Conservation (phyloP, 1,284 basidiomycete species). For the Austroboletus niveus region DNA sequence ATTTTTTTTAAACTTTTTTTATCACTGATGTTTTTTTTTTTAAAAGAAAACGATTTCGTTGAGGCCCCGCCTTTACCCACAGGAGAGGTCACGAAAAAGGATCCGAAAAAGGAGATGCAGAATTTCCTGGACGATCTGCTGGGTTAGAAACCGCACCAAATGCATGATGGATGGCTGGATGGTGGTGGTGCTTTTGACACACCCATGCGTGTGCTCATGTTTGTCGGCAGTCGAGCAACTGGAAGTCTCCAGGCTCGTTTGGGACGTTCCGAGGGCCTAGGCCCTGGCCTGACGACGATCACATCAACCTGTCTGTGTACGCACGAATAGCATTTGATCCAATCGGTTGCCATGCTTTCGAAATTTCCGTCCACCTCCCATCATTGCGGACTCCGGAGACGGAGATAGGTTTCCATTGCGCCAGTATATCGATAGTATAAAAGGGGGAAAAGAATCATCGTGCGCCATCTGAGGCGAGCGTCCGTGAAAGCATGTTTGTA, state of each 20-base stretch:
- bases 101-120: slow-evolving; percentile 62
- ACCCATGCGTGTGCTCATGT: not conserved
- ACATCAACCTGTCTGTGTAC: not conserved
- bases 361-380: not conserved
- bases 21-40: not conserved
- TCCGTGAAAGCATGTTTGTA: too few relatives aligned
- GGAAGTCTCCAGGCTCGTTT: too few relatives aligned
- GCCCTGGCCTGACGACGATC: not conserved
- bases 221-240: not conserved
- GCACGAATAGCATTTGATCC: not conserved
- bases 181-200: not conserved
- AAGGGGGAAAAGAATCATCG: too few relatives aligned
- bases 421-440: too few relatives aligned
- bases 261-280: not conserved
- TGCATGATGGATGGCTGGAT: not conserved
- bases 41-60: slow-evolving; percentile 33
- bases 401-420: too few relatives aligned
- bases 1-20: not conserved
- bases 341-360: not conserved
- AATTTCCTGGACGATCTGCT: slow-evolving; percentile 72
- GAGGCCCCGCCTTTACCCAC: slow-evolving; percentile 58
- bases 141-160: slow-evolving; percentile 27
- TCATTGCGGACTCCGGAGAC: too few relatives aligned
- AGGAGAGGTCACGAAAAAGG: slow-evolving; percentile 41
- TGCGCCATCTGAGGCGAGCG: too few relatives aligned